Conservation (phyloP, 768 basidiomycete genomes). For the Phylloporus scabripes region DNA sequence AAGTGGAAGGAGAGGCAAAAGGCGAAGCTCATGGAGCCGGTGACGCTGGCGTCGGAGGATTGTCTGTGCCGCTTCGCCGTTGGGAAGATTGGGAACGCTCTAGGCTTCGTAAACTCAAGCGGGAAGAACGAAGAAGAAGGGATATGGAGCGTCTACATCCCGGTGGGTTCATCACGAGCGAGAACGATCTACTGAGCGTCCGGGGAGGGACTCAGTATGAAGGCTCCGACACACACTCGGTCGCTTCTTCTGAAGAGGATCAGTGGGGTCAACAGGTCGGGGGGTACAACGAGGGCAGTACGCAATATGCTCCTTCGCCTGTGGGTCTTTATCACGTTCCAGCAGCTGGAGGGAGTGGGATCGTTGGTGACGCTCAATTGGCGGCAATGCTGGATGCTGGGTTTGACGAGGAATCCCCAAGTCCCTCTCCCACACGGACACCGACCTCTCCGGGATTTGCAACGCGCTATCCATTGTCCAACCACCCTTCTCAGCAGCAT, state of each 20-base stretch:
- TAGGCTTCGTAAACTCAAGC: conserved; percentile 80
- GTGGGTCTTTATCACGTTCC: conserved; percentile 54
- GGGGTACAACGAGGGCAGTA: conserved; percentile 84
- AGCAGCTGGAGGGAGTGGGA: conserved; percentile 21
- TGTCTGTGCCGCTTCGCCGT: conserved; percentile 82
- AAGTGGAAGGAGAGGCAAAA: conserved; percentile 89
- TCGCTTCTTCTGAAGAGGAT: conserved; percentile 88
- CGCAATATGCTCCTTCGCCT: conserved; percentile 80
- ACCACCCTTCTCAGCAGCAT: neutral
- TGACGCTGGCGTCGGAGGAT: conserved; percentile 44
- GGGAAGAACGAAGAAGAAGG: conserved; percentile 75
- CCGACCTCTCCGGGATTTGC: conserved; percentile 31
- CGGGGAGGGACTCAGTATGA: conserved; percentile 63
- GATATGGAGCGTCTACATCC: conserved; percentile 81
- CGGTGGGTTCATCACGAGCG: conserved; percentile 55
- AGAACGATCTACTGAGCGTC: conserved; percentile 58
- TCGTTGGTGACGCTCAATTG: conserved; percentile 68
- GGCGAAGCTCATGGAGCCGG: conserved; percentile 72
- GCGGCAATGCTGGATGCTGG: conserved; percentile 91
- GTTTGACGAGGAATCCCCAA: conserved; percentile 61
- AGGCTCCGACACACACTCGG: conserved; percentile 74
- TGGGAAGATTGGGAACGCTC: conserved; percentile 99
- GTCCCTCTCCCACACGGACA: conserved; percentile 41
- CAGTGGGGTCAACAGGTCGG: conserved; percentile 96
- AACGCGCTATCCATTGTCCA: conserved; percentile 54